Percentiles rank a stretch among this genome's conserved stretches.
Conservation (phyloP, 306 rosid species). For the Medicago ruthenica region DNA sequence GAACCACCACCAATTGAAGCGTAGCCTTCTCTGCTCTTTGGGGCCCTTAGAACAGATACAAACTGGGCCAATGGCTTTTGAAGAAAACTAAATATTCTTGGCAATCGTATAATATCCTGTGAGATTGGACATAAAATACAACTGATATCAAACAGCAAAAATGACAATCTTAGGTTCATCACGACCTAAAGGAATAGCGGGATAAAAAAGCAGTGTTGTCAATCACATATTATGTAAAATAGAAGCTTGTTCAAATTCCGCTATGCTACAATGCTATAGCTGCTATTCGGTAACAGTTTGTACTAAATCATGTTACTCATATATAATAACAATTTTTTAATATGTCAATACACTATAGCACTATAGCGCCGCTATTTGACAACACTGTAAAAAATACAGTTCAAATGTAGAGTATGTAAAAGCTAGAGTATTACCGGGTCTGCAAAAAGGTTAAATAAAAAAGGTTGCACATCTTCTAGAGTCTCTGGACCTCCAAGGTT, state of each 20-base stretch:
- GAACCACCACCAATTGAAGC: constrained; percentile 99
- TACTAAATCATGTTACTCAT: neutral
- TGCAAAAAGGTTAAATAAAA: constrained; percentile 92
- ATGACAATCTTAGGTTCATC: neutral
- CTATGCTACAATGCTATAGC: no score
- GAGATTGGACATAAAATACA: constrained; percentile 26
- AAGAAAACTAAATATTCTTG: constrained; percentile 83
- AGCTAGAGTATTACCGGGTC: constrained; percentile 74
- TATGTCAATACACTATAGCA: neutral
- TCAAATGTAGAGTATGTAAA: constrained; percentile 12
- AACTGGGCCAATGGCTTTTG: constrained; percentile 96
- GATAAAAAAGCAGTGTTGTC: neutral
- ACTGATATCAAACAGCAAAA: constrained; percentile 1
- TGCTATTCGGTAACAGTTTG: neutral
- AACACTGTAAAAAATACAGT: neutral
- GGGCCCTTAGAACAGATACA: constrained; percentile 84
- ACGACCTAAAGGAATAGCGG: neutral
- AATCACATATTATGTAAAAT: no score
- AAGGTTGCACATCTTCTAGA: constrained; percentile 96
- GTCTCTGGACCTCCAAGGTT: constrained; percentile 99
- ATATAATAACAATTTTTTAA: neutral
- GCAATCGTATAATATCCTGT: constrained; percentile 93
- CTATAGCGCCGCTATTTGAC: neutral
- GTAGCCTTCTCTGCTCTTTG: constrained; percentile 97
- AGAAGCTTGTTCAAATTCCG: no score